These are phyloP conservation scores for Curvularia hawaiiensis DNA, from an alignment of 2,329 filamentous ascomycete genomes.

Conservation along the genomic window DNA sequence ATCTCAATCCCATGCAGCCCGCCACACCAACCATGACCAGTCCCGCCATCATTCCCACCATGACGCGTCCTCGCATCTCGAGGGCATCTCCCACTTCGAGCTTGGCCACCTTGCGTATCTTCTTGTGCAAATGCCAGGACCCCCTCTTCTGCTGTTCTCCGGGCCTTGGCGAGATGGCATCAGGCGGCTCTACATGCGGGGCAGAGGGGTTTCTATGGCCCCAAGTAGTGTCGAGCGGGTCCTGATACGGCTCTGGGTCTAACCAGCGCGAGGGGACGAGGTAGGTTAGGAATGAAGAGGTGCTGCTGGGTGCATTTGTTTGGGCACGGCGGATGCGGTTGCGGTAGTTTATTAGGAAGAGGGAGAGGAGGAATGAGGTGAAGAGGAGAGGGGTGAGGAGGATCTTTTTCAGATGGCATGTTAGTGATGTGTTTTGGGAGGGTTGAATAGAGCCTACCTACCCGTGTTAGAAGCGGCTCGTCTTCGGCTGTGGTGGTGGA, in stretches of 20 bases:
- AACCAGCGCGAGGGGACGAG: constrained; percentile 35
- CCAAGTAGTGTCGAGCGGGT: constrained; percentile 39
- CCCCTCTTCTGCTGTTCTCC: constrained; percentile 12
- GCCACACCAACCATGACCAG: constrained; percentile 22
- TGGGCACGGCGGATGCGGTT: constrained; percentile 58
- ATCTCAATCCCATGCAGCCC: constrained; percentile 28
- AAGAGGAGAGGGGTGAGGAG: constrained; percentile 69
- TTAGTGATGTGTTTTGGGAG: not conserved
- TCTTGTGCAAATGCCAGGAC: constrained; percentile 49
- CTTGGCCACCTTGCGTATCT: constrained; percentile 61
- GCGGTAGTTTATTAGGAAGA: constrained; percentile 65
- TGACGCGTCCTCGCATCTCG: constrained; percentile 61
- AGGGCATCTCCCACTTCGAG: constrained; percentile 69
- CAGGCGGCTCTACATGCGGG: constrained; percentile 30
- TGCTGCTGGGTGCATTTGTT: constrained; percentile 26
- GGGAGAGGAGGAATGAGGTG: constrained; percentile 68
- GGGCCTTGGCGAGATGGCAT: constrained; percentile 21
- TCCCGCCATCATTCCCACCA: constrained; percentile 54
- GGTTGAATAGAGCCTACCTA: constrained; percentile 13
- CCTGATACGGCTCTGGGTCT: constrained; percentile 53
- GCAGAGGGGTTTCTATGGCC: constrained; percentile 16
- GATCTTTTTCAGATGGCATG: constrained; percentile 34
- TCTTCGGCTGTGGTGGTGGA: constrained; percentile 12
- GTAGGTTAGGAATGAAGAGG: constrained; percentile 27
- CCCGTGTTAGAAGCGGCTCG: constrained; percentile 34